Conservation (phyloP, 2,329 filamentous ascomycete species). For the Alternaria brassicae region DNA sequence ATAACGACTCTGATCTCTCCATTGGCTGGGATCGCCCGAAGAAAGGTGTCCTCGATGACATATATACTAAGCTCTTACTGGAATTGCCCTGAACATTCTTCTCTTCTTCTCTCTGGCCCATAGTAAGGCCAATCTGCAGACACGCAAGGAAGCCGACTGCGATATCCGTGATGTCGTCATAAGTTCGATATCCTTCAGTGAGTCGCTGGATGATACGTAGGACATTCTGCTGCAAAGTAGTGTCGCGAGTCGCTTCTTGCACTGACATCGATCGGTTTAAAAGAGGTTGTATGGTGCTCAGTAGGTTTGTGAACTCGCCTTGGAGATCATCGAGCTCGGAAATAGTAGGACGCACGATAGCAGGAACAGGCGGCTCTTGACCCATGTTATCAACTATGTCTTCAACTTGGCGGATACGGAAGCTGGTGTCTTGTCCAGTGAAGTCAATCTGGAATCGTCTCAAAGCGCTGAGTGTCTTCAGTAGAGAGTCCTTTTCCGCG, state of each 20-base stretch:
- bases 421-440: conserved; percentile 71
- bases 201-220: conserved; percentile 74
- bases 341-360: conserved; percentile 73
- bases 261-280: conserved; percentile 31
- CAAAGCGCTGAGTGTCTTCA: conserved; percentile 66
- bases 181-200: conserved; percentile 72
- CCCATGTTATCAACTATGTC: conserved; percentile 70
- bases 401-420: conserved; percentile 70
- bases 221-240: conserved; percentile 63
- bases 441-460: conserved; percentile 70
- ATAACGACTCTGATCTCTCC: conserved; percentile 23
- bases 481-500: conserved; percentile 64
- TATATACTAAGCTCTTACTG: conserved; percentile 31
- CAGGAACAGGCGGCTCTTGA: conserved; percentile 67
- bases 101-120: conserved; percentile 50
- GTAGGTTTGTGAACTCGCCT: conserved; percentile 79
- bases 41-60: conserved; percentile 43
- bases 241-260: conserved; percentile 37
- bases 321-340: conserved; percentile 77
- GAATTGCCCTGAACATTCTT: conserved; percentile 19
- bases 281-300: conserved; percentile 53
- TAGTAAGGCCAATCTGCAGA: conserved; percentile 75
- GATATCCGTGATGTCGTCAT: conserved; percentile 84
- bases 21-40: conserved; percentile 31
- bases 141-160: conserved; percentile 80